Evolutionary conservation across 1,284 basidiomycete species (phyloP).

Genomic region (Phellinidium pouzarii): DNA sequence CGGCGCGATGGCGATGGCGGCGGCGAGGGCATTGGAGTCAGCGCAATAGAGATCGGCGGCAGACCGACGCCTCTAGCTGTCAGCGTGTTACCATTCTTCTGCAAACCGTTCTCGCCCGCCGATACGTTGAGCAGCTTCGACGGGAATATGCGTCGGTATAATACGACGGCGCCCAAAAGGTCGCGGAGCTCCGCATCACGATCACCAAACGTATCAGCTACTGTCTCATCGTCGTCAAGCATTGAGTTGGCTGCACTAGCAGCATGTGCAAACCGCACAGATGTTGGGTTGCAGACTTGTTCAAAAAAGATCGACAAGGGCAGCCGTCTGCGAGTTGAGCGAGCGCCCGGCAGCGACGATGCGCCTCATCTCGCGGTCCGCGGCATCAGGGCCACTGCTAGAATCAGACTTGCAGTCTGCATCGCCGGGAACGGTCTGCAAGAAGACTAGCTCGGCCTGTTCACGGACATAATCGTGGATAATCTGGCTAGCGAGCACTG

Average conservation of each 20-base stretch:
- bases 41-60: constrained; percentile 27
- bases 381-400: constrained; percentile 31
- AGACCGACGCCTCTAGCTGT: not conserved
- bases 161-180: constrained; percentile 47
- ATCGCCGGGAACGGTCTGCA: constrained; percentile 37
- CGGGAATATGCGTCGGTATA: constrained; percentile 54
- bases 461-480: constrained; percentile 44
- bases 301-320: constrained; percentile 50
- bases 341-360: constrained; percentile 53
- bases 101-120: not conserved
- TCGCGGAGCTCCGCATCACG: constrained; percentile 27
- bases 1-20: constrained; percentile 47
- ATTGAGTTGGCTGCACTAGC: not conserved
- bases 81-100: too few species aligned
- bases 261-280: not conserved
- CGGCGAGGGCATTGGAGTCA: constrained; percentile 46
- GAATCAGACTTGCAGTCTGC: constrained; percentile 24
- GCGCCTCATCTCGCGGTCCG: constrained; percentile 34
- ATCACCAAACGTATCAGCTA: constrained; percentile 28
- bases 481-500: constrained; percentile 41
- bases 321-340: constrained; percentile 49
- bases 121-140: constrained; percentile 27
- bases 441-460: constrained; percentile 45
- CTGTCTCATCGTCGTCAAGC: constrained; percentile 3
- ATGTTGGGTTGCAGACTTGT: constrained; percentile 34